Conservation (phyloP, 805 yeast species). For the Dipodascus geniculatus region DNA sequence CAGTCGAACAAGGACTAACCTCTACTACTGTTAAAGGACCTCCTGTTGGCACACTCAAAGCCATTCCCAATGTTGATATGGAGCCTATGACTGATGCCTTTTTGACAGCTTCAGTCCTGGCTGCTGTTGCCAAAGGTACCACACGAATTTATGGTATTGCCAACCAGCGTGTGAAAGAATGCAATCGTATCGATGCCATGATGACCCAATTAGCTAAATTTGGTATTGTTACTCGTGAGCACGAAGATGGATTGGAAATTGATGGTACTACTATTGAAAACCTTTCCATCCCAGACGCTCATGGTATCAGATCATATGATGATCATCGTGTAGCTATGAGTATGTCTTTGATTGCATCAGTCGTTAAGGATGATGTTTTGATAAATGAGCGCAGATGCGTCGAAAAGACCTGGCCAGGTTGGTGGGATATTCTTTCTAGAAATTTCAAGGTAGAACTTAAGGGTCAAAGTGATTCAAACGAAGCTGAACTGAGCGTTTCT, state of each 20-base stretch:
- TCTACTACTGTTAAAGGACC: slow-evolving; percentile 94
- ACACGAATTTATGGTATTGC: slow-evolving; percentile 93
- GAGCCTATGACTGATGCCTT: slow-evolving; percentile 99
- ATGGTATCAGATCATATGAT: slow-evolving; percentile 69
- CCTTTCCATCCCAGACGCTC: slow-evolving; percentile 44
- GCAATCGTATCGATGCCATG: slow-evolving; percentile 95
- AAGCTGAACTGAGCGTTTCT: slow-evolving; percentile 4
- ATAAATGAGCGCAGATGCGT: slow-evolving; percentile 86
- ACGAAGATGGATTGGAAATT: slow-evolving; percentile 86
- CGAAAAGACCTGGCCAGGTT: slow-evolving; percentile 98
- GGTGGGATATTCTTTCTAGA: slow-evolving; percentile 92
- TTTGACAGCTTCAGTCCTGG: slow-evolving; percentile 91
- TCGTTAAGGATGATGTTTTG: slow-evolving; percentile 48
- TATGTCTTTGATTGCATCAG: slow-evolving; percentile 67
- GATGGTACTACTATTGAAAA: slow-evolving; percentile 42
- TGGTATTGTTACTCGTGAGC: slow-evolving; percentile 76
- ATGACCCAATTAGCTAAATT: slow-evolving; percentile 76
- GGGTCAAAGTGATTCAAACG: slow-evolving; percentile 49
- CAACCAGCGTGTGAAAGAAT: slow-evolving; percentile 94
- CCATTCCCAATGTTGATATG: slow-evolving; percentile 79
- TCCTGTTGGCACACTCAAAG: slow-evolving; percentile 50
- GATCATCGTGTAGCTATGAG: slow-evolving; percentile 99
- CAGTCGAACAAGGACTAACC: slow-evolving; percentile 67
- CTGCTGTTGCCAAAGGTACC: slow-evolving; percentile 70
- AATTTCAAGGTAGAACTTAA: slow-evolving; percentile 51